Evolutionary conservation across 768 basidiomycete species (phyloP).

Genomic region (Rhizopogon sp.): DNA sequence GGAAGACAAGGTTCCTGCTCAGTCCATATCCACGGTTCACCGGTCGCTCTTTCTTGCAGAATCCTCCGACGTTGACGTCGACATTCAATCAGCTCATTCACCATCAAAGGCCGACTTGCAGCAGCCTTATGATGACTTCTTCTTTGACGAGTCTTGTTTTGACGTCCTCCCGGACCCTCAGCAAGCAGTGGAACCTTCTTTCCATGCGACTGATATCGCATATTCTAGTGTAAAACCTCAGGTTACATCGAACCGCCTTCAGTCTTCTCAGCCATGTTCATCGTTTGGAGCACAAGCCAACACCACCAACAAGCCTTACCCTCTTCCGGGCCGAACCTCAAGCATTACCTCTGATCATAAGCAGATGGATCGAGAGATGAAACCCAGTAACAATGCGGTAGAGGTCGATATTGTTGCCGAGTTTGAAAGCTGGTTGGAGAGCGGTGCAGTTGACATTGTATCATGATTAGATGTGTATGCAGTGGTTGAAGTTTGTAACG

Average conservation of each 20-base stretch:
- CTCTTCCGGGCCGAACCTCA: not conserved
- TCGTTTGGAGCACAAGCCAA: not conserved
- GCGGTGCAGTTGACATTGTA: conserved; percentile 53
- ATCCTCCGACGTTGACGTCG: conserved; percentile 9
- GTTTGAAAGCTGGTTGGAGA: conserved; percentile 64
- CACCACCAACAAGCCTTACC: not conserved
- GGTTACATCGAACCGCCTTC: not conserved
- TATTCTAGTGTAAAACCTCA: not conserved
- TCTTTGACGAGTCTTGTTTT: conserved; percentile 28
- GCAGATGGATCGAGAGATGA: not conserved
- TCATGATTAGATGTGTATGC: not conserved
- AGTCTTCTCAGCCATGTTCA: not conserved
- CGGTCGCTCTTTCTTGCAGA: conserved; percentile 14
- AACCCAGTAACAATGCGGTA: conserved; percentile 7
- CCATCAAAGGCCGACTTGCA: not conserved
- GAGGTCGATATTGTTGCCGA: conserved; percentile 53
- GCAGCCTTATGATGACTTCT: conserved; percentile 20
- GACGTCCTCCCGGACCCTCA: conserved; percentile 20
- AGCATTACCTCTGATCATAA: not conserved
- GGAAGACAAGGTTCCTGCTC: not conserved
- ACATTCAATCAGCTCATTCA: not conserved
- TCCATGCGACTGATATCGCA: not conserved
- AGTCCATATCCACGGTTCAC: not conserved
- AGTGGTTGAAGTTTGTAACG: not conserved
- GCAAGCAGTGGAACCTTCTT: not conserved